Evolutionary conservation across 2,329 filamentous ascomycete genomes (phyloP), one percentile per base, ranked within the genome.

Genomic region (Raffaelea deltoideospora): DNA sequence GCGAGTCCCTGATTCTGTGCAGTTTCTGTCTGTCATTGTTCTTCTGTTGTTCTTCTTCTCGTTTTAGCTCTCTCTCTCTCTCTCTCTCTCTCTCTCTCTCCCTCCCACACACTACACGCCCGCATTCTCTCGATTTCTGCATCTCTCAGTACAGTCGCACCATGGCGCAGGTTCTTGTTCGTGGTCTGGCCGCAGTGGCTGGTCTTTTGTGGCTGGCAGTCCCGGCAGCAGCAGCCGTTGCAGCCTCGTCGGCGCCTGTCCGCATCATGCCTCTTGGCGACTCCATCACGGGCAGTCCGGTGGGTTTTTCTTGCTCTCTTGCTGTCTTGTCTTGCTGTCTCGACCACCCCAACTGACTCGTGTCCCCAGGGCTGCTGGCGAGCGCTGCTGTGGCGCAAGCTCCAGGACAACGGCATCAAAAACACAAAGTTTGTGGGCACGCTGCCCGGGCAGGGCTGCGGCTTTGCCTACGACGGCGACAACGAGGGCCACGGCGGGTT

Each of bases 401-500:
- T 56, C 15, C 46, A 49, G 24, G 41, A 46, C 10, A 50, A 49
- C 18, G 43, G 43, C 8, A 45, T 53, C 33, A 54, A 42, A n/a
- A 51, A 53, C 44, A 51, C 48, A 23, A 49, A 56, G 33, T 55
- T 58, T 33, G 53, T 56, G 21, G 54, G 53, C 19, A 52, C 55
- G 4, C 50, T 56, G 31, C 49, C 50, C 3, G 47, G 45, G 3
- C 49, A 48, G 35, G 57, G 54, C 24, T 55, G 51, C 39, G 54
- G 57, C 36, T 52, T 57, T 40, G 41, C 49, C 15, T 58, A 60
- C 38, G 61, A 64, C 39, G 54, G 55, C 31, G 54, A 60, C 29
- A 59, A 64, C 41, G 60, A 66, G 44, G 61, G 60, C 23, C 59
- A 63, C 42, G 51, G 59, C 3, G 59, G 61, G 5, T 54, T 50